Evolutionary conservation across 139 green algal species (phyloP), one percentile per base, ranked within the genome.

Genomic region (Chlamydomonas schloesseri): DNA sequence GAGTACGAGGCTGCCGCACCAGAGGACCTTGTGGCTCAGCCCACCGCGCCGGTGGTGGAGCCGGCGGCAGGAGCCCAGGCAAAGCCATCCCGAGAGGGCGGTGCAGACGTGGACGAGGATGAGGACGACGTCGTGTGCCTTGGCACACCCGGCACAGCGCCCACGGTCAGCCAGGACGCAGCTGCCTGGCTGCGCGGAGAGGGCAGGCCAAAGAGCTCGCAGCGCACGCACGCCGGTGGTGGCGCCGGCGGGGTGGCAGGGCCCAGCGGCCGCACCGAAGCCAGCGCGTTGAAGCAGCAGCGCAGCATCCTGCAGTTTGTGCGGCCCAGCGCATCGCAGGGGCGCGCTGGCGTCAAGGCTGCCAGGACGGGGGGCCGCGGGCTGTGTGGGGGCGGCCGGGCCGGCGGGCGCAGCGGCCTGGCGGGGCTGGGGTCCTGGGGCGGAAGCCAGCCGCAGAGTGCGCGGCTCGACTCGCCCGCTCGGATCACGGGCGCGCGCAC

Each of bases 41-140:
- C 71, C 31, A 31, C 31, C 31, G 5, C 68, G 46, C 29, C 28
- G 64, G 64, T 15, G 31, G 68, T 3, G 0, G 68, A 15, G 33
- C n/a, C n/a, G n/a, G n/a, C n/a, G n/a, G n/a, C n/a, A n/a, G n/a
- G n/a, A n/a, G 68, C 31, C 29, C 29, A 73, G n/a, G 58, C 58
- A 67, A 13, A 13, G 24, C 58, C n/a, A n/a, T n/a, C n/a, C n/a
- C n/a, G n/a, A n/a, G n/a, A 70, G 64, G 64, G 24, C 17, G 4
- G 9, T 5, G 64, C 64, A 36, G 64, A 70, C 14, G 28, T 37
- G 14, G 36, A 23, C 11, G 73, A 80, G 10, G 75, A 82, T 42
- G 75, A 82, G 28, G 58, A 82, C 37, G 75, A 82, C 24, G 75
- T 82, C 28, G 64, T 82, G n/a, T 72, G 21, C 24, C 17, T 82